Base-by-base conservation (phyloP, 768 basidiomycete species). In the Omphalotus guepiniiformis region DNA sequence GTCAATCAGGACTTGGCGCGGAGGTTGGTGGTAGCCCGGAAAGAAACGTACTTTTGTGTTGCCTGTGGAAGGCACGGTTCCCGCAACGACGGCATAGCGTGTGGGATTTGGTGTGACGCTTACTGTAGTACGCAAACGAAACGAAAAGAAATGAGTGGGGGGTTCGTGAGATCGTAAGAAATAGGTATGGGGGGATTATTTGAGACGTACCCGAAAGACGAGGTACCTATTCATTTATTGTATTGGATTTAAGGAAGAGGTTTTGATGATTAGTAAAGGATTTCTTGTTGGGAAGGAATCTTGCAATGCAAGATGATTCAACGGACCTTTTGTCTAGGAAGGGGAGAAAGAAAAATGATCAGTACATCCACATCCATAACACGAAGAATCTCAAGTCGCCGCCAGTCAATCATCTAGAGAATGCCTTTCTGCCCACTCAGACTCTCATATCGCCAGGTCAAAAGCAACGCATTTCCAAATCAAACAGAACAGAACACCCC, bases 71-170 rank as follows among this genome's bases (percentile, higher is more conserved):
- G 28, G 93, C 82, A 51, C 95, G 84, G 72, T 85, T 80, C 56
- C 93, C 93, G 72, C 96, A 99, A 60, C 96, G 89, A 66, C 93
- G 80, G 82, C 96, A 99, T 61, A 97, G 85, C 48, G 92, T 93
- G 79, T 95, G 93, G 55, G 90, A 83, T 77, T 95, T 96, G 58
- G 90, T 88, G 82, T 94, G 93, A 67, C 92, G 80, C 79, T 94
- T 94, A 89, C 93, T 92, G 67, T 54, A 54, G 32, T 12, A 47
- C 29, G 32, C 15, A 26, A 44, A 47, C n/a, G 45, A 45, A 23
- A 42, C 18, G 18, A 26, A 53, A 29, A 39, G 47, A 42, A 42
- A 39, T 42, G 8, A 48, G 47, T 27, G 28, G n/a, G n/a, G n/a
- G n/a, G n/a, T n/a, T 22, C 25, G 18, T 5, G 13, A 13, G 36